Percentiles rank a stretch among this genome's conserved stretches.
These are phyloP conservation scores for Earliella scabrosa DNA, from an alignment of 1,284 basidiomycete species.

Conservation along the genomic window DNA sequence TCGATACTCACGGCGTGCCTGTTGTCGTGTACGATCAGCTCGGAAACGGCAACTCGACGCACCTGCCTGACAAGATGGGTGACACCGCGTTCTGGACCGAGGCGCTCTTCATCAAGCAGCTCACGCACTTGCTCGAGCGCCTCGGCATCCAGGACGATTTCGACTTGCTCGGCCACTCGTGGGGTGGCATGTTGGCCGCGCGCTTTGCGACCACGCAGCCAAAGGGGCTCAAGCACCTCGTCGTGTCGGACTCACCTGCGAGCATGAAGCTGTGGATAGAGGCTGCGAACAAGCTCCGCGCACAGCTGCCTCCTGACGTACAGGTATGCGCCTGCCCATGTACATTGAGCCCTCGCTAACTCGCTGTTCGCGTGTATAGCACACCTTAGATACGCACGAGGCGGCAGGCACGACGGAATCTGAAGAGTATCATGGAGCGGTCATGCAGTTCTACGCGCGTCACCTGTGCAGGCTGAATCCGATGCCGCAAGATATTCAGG, in stretches of 20 bases:
- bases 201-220: conserved; percentile 35
- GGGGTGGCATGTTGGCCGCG: conserved; percentile 52
- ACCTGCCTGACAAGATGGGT: conserved; percentile 39
- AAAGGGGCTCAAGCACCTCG: conserved; percentile 41
- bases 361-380: conserved; percentile 24
- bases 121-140: conserved; percentile 46
- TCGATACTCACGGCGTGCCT: conserved; percentile 29
- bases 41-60: conserved; percentile 47
- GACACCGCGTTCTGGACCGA: conserved; percentile 48
- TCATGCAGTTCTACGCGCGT: conserved; percentile 43
- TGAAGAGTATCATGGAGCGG: conserved; percentile 48
- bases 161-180: conserved; percentile 52
- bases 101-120: conserved; percentile 52
- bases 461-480: conserved; percentile 52
- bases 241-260: conserved; percentile 40
- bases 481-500: conserved; percentile 39
- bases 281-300: conserved; percentile 32
- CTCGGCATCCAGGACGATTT: conserved; percentile 43
- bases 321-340: conserved; percentile 29
- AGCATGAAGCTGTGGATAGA: conserved; percentile 36
- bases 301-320: conserved; percentile 44
- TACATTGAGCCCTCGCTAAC: conserved; percentile 31
- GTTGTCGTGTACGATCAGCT: conserved; percentile 55
- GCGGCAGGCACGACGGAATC: conserved; percentile 45
- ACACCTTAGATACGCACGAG: conserved; percentile 50